phyloP scores from a whole-genome alignment of 768 basidiomycete genomes.

The Macrolepiota fuliginosa region DNA sequence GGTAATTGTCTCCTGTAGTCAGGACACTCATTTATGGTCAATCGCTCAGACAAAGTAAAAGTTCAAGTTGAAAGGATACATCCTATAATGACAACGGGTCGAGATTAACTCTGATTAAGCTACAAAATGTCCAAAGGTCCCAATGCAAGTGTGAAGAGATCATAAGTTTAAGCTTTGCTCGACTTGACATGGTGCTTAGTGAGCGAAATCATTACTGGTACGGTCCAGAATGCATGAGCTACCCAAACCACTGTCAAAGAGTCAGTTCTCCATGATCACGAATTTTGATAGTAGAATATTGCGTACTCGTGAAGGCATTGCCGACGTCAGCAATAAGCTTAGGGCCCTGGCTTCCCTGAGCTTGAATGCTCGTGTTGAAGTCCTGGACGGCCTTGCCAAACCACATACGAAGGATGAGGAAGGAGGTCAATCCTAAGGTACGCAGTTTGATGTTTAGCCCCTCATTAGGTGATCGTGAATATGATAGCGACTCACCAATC shows the following conservation, averaged over 20 bases:
- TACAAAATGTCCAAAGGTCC: neutral
- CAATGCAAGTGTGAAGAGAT: neutral
- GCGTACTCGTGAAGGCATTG: constrained; percentile 76
- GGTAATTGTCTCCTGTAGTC: too few species aligned
- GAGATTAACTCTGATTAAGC: neutral
- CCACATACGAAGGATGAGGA: constrained; percentile 76
- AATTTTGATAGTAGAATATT: neutral
- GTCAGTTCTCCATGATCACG: neutral
- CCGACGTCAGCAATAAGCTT: constrained; percentile 59
- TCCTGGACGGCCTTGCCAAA: constrained; percentile 78
- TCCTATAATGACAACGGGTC: neutral
- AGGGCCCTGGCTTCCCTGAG: constrained; percentile 52
- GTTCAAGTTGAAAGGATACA: neutral
- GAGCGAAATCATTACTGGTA: constrained; percentile 67
- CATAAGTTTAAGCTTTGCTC: constrained; percentile 16
- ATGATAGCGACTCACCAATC: constrained; percentile 44
- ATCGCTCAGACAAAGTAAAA: too few species aligned
- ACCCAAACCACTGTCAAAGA: constrained; percentile 67
- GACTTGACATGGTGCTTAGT: constrained; percentile 64
- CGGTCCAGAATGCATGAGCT: constrained; percentile 69
- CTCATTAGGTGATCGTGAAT: neutral
- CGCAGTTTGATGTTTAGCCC: neutral
- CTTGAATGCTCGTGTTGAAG: constrained; percentile 63
- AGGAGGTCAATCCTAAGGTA: constrained; percentile 57
- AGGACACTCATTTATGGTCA: too few species aligned